These are phyloP conservation scores for Colletotrichum gloeosporioides DNA, from an alignment of 2,329 filamentous ascomycete species.

Conservation along the genomic window DNA sequence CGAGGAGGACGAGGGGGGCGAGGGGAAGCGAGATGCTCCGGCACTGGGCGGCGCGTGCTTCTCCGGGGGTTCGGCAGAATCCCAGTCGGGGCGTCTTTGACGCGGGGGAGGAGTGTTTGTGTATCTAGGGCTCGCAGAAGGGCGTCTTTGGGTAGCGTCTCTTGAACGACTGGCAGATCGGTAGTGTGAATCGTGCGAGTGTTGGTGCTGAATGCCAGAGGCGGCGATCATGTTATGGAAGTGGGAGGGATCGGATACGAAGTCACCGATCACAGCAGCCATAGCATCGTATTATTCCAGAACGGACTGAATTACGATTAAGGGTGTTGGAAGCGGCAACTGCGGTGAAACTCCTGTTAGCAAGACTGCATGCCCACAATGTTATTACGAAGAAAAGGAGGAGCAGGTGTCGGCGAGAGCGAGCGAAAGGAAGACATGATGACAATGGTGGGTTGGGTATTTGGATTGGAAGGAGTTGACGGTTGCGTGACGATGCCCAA, in stretches of 20 bases:
- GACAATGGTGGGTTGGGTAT: not conserved
- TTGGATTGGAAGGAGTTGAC: not conserved
- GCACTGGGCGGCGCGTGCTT: slow-evolving; percentile 35
- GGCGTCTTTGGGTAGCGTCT: slow-evolving; percentile 30
- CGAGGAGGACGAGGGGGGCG: slow-evolving; percentile 60
- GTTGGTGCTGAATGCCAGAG: slow-evolving; percentile 50
- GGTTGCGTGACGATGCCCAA: not conserved
- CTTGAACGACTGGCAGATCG: slow-evolving; percentile 40
- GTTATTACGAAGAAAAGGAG: not conserved
- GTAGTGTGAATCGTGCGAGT: slow-evolving; percentile 49
- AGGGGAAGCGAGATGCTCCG: slow-evolving; percentile 55
- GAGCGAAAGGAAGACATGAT: not conserved
- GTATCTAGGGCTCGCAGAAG: slow-evolving; percentile 35
- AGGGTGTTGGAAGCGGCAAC: slow-evolving; percentile 6
- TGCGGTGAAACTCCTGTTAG: not conserved
- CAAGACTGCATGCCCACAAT: not conserved
- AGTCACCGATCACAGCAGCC: slow-evolving; percentile 73
- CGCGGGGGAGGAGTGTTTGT: not conserved
- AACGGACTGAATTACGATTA: slow-evolving; percentile 23
- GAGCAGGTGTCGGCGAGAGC: not conserved
- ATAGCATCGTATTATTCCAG: slow-evolving; percentile 51
- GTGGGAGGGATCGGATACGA: slow-evolving; percentile 73
- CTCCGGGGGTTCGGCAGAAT: slow-evolving; percentile 6
- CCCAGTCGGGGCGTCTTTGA: slow-evolving; percentile 18
- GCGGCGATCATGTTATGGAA: slow-evolving; percentile 73